Conservation (phyloP, 257 asterid species). For the Schizonepeta tenuifolia region DNA sequence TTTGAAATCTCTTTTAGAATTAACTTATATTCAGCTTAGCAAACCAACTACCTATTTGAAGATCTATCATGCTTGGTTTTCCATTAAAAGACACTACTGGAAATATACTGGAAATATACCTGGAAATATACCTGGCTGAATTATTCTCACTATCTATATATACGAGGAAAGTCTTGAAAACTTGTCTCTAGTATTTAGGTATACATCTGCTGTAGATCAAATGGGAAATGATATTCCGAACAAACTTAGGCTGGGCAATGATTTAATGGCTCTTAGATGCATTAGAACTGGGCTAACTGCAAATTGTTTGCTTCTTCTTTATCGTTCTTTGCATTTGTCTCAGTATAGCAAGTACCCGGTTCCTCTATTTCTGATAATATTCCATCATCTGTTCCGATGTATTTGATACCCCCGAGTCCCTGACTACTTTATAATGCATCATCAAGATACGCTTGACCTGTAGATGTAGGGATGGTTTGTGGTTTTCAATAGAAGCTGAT, state of each 20-base stretch:
- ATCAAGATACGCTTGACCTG: background rate
- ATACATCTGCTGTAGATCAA: conserved; percentile 4
- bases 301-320: background rate
- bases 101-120: too few relatives aligned
- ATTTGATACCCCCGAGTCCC: background rate
- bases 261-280: background rate
- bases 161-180: background rate
- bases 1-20: background rate
- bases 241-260: background rate
- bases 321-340: background rate
- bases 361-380: background rate
- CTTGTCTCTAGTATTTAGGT: conserved; percentile 10
- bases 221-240: background rate
- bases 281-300: background rate
- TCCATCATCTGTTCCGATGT: background rate
- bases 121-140: background rate
- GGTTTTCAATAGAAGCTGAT: background rate
- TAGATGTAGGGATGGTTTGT: background rate
- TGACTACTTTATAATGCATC: background rate
- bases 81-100: background rate
- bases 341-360: background rate
- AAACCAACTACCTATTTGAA: background rate
- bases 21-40: conserved; percentile 18
- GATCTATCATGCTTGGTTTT: background rate
- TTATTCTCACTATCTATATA: background rate